Percentiles rank a stretch among this genome's conserved stretches.
These are phyloP conservation scores for Lipomyces orientalis DNA, from an alignment of 805 yeast species.

Conservation along the genomic window DNA sequence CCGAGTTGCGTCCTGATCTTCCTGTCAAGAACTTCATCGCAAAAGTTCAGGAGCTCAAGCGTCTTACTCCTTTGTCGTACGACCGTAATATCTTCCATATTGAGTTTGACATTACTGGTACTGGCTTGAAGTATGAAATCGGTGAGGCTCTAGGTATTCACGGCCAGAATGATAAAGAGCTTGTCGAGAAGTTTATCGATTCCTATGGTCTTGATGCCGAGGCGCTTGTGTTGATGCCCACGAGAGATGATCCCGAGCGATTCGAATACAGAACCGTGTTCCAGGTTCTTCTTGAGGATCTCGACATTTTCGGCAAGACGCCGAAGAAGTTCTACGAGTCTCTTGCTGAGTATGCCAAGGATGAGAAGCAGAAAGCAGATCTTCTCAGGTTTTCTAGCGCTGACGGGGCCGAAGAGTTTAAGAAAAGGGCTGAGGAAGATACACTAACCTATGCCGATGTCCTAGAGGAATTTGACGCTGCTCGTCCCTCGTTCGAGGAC, in stretches of 20 bases:
- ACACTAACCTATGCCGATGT: slow-evolving; percentile 82
- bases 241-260: slow-evolving; percentile 62
- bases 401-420: slow-evolving; percentile 84
- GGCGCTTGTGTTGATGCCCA: slow-evolving; percentile 70
- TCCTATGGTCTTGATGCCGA: slow-evolving; percentile 75
- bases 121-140: slow-evolving; percentile 87
- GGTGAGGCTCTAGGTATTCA: slow-evolving; percentile 98
- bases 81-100: slow-evolving; percentile 95
- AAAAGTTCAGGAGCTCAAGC: slow-evolving; percentile 86
- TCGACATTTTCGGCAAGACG: slow-evolving; percentile 93
- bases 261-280: slow-evolving; percentile 78
- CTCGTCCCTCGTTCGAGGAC: slow-evolving; percentile 74
- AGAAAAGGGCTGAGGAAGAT: slow-evolving; percentile 83
- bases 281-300: slow-evolving; percentile 77
- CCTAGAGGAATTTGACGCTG: slow-evolving; percentile 77
- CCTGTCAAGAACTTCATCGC: slow-evolving; percentile 85
- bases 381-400: slow-evolving; percentile 71
- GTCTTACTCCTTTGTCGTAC: slow-evolving; percentile 88
- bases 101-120: slow-evolving; percentile 88
- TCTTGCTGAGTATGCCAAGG: slow-evolving; percentile 72
- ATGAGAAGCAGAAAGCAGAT: slow-evolving; percentile 66
- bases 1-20: slow-evolving; percentile 82
- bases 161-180: slow-evolving; percentile 74
- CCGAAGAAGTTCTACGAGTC: slow-evolving; percentile 92
- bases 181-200: slow-evolving; percentile 70